Evolutionary conservation across 257 asterid species (phyloP), one percentile per base, ranked within the genome.

Genomic region (Avicennia marina): DNA sequence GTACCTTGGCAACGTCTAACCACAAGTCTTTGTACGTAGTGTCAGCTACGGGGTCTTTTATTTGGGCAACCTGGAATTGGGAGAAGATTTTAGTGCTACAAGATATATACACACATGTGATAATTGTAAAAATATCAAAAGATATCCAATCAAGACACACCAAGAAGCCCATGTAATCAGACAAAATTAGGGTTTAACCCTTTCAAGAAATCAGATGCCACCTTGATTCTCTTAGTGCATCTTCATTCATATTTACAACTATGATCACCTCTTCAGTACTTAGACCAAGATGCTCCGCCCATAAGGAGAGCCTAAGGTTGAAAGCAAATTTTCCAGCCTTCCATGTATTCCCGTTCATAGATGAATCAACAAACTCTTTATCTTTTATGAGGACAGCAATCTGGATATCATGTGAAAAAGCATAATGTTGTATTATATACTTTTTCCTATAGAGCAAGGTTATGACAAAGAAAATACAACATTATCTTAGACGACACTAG

Each of bases 211-310:
- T 2, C 8, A 27, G 39, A 47, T 66, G 53, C n/a, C 20, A 33
- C 19, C 18, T 55, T 18, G 45, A 31, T 46, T 29, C 29, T 53
- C 63, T 45, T 49, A 58, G 36, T 3, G 9, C 47, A 49, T 50
- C 61, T 43, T 29, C 22, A 40, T 41, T 53, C 49, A 48, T 29
- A 12, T 25, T 40, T 38, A 7, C 24, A 52, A 65, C 26, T 20
- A 15, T 10, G 75, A 75, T 68, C 50, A 87, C 98, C 94, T 90
- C 93, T 43, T 74, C 64, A 42, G 80, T 15, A 25, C 20, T 20
- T 29, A 91, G 69, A 64, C 96, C 96, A 32, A 91, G 93, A 69
- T 91, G 98, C 78, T 91, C 98, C 1, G 90, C 79, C 98, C 98
- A 91, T 75, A 91, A 67, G 33, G 88, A 83, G 53, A 83, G 71